Evolutionary conservation across 768 basidiomycete genomes (phyloP).

Genomic region (Nidularia sp.): DNA sequence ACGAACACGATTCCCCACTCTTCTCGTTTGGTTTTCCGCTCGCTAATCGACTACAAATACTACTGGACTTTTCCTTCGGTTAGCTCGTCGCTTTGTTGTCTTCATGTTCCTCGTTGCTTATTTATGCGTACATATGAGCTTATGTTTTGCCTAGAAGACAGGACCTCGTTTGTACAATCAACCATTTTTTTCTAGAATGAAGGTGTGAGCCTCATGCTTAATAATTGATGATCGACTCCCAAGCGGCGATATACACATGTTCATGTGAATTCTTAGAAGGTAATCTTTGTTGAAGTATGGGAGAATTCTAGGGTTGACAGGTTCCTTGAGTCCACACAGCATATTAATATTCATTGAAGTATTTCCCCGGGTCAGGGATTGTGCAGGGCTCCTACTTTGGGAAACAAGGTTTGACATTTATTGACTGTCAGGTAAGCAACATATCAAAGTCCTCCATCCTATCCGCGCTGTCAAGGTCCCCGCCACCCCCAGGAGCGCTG

Average conservation of each 20-base stretch:
- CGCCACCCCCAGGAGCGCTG: conserved; percentile 35
- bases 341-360: conserved; percentile 7
- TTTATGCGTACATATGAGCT: conserved; percentile 31
- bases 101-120: conserved; percentile 21
- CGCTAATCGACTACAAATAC: conserved; percentile 18
- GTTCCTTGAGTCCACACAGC: conserved; percentile 6
- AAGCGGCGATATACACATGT: conserved; percentile 10
- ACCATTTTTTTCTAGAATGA: conserved; percentile 3
- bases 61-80: conserved; percentile 22
- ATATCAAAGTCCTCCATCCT: conserved; percentile 26
- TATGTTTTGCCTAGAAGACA: conserved; percentile 15
- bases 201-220: conserved; percentile 17
- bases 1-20: conserved; percentile 20
- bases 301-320: conserved; percentile 25
- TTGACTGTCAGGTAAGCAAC: conserved; percentile 18
- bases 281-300: conserved; percentile 20
- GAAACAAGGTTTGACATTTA: conserved; percentile 24
- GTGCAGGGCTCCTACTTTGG: conserved; percentile 19
- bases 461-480: conserved; percentile 38
- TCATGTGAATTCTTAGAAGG: conserved; percentile 21
- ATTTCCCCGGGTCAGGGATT: conserved; percentile 1
- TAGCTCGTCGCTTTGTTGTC: conserved; percentile 22
- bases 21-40: conserved; percentile 14
- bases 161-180: conserved; percentile 20
- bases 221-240: conserved; percentile 10